phyloP scores from a whole-genome alignment of 2,329 filamentous ascomycete species.

The Drechslerella dactyloides region DNA sequence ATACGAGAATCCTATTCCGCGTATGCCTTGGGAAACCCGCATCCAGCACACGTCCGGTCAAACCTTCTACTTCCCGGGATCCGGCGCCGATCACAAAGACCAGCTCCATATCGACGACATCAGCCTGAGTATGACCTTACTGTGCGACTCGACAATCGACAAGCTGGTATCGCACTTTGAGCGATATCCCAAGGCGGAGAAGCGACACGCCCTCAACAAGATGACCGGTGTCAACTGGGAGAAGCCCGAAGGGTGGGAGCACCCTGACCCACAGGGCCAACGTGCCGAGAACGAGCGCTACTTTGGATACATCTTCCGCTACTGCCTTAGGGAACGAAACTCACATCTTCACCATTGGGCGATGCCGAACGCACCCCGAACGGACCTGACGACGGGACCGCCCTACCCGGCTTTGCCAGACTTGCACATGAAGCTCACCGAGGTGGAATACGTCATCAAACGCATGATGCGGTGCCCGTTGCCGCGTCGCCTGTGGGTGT shows the following conservation, averaged over 20 bases:
- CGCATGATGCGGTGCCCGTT: conserved; percentile 42
- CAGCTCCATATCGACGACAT: conserved; percentile 34
- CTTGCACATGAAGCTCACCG: conserved; percentile 18
- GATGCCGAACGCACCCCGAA: conserved; percentile 28
- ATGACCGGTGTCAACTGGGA: conserved; percentile 68
- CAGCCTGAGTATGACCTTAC: conserved; percentile 15
- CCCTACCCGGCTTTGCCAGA: conserved; percentile 19
- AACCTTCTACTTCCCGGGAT: conserved; percentile 43
- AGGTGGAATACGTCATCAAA: conserved; percentile 40
- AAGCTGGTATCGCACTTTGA: conserved; percentile 31
- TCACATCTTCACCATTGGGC: conserved; percentile 24
- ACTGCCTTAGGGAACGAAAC: conserved; percentile 41
- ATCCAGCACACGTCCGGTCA: conserved; percentile 30
- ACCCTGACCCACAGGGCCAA: conserved; percentile 11
- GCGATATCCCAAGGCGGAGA: conserved; percentile 24
- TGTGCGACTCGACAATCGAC: conserved; percentile 39
- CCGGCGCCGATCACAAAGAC: conserved; percentile 31
- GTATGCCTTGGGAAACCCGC: conserved; percentile 40
- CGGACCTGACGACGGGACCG: conserved; percentile 14
- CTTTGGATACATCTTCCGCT: conserved; percentile 35
- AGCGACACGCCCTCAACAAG: conserved; percentile 70
- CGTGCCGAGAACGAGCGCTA: conserved; percentile 25
- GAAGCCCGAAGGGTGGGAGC: conserved; percentile 62
- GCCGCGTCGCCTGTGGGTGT: conserved; percentile 26
- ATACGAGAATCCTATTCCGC: conserved; percentile 33